These are phyloP conservation scores for Paramyrothecium sp. DNA, from an alignment of 2,329 filamentous ascomycete species.

Conservation along the genomic window DNA sequence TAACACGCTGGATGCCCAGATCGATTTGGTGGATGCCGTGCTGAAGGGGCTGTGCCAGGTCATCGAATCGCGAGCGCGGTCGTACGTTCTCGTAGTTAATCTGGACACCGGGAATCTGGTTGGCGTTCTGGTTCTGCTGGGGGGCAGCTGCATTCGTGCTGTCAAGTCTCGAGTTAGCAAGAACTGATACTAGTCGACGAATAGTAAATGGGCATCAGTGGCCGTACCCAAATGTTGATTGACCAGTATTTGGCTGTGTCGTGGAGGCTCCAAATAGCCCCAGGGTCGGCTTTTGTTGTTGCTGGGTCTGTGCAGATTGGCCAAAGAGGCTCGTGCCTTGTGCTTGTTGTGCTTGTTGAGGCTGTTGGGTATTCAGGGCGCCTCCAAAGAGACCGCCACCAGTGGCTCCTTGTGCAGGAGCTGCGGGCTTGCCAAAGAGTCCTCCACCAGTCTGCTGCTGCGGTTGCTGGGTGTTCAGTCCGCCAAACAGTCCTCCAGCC, in stretches of 20 bases:
- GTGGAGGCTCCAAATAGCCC: conserved; percentile 25
- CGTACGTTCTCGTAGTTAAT: conserved; percentile 78
- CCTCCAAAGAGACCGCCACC: conserved; percentile 20
- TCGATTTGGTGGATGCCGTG: conserved; percentile 77
- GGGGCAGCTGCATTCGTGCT: conserved; percentile 26
- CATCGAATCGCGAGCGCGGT: conserved; percentile 87
- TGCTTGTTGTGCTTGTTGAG: conserved; percentile 20
- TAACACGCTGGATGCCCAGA: conserved; percentile 75
- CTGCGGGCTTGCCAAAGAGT: conserved; percentile 16
- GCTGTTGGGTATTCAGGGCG: conserved; percentile 10
- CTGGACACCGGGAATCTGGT: conserved; percentile 68
- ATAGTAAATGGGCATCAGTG: conserved; percentile 33
- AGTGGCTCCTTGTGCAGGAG: conserved; percentile 9
- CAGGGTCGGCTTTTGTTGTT: conserved; percentile 19
- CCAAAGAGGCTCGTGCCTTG: conserved; percentile 12
- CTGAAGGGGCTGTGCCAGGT: conserved; percentile 80
- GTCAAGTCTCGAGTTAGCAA: conserved; percentile 14
- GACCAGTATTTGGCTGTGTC: conserved; percentile 10
- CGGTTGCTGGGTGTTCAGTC: conserved; percentile 11
- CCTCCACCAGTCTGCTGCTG: conserved; percentile 11
- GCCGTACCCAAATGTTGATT: conserved; percentile 10
- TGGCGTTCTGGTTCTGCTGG: conserved; percentile 34
- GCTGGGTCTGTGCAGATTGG: conserved; percentile 5
- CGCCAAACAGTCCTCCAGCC: conserved; percentile 22
- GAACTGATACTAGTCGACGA: conserved; percentile 27